Conservation (phyloP, 164 flowering plant species). For the Dillenia suffruticosa region DNA sequence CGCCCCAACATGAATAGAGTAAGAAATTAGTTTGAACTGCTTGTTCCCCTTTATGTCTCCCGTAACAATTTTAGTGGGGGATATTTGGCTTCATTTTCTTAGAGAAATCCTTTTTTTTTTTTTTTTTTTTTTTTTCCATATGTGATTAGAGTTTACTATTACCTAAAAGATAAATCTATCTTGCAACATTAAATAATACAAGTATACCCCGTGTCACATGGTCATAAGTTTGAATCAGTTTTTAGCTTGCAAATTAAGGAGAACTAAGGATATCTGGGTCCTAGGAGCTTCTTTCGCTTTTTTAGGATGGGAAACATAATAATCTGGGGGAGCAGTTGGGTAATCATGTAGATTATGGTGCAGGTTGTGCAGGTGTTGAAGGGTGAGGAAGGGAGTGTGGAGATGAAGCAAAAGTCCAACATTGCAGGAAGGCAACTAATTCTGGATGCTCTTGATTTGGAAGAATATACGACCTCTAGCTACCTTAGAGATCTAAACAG, state of each 20-base stretch:
- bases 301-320: too few species aligned
- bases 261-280: too few species aligned
- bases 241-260: too few species aligned
- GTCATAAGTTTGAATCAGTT: too few species aligned
- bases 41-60: background rate
- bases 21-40: background rate
- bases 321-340: too few species aligned
- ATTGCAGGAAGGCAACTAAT: slow-evolving; percentile 31
- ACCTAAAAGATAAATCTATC: too few species aligned
- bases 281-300: background rate
- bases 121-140: too few species aligned
- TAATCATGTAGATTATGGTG: background rate
- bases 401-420: slow-evolving; percentile 21
- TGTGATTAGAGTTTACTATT: too few species aligned
- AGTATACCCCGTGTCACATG: too few species aligned
- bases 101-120: too few species aligned
- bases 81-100: background rate
- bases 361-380: slow-evolving; percentile 66
- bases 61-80: too few species aligned
- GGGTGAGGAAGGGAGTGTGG: slow-evolving; percentile 43
- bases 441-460: slow-evolving; percentile 60
- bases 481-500: slow-evolving; percentile 77
- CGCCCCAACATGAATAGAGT: slow-evolving; percentile 83
- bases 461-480: slow-evolving; percentile 56
- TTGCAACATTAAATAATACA: too few species aligned